Conservation (phyloP, 768 basidiomycete genomes). For the Tylopilus balloui region DNA sequence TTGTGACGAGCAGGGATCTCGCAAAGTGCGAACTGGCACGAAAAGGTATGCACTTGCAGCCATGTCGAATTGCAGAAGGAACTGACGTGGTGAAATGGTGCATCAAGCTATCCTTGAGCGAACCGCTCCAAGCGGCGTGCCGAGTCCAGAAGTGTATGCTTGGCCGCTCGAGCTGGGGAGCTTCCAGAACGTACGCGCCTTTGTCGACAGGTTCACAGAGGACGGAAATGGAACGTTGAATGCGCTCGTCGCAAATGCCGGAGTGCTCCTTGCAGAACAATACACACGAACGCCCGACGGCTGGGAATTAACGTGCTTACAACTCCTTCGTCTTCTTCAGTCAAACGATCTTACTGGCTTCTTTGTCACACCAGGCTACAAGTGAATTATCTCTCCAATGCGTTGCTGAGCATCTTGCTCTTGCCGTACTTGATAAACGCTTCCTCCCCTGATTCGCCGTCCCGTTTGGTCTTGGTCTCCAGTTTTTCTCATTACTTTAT, state of each 20-base stretch:
- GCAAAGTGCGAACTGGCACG: slow-evolving; percentile 23
- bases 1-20: slow-evolving; percentile 33
- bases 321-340: not conserved
- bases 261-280: not conserved
- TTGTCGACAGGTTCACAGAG: slow-evolving; percentile 28
- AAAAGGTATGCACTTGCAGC: slow-evolving; percentile 11
- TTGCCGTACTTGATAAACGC: slow-evolving; percentile 32
- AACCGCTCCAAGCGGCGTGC: not conserved
- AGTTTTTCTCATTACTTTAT: slow-evolving; percentile 27
- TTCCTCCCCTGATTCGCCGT: slow-evolving; percentile 18
- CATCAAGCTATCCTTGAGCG: slow-evolving; percentile 16
- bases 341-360: not conserved
- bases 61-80: not conserved
- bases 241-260: slow-evolving; percentile 32
- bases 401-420: slow-evolving; percentile 31
- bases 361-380: slow-evolving; percentile 28
- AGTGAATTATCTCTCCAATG: slow-evolving; percentile 34
- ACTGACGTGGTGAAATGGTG: not conserved
- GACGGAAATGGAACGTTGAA: slow-evolving; percentile 25
- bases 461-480: slow-evolving; percentile 30
- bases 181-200: slow-evolving; percentile 30
- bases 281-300: slow-evolving; percentile 40
- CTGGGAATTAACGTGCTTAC: slow-evolving; percentile 42
- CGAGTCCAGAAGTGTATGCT: slow-evolving; percentile 15
- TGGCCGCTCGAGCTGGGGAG: slow-evolving; percentile 35